A percentile compares a stretch with the other conserved stretches of the same genome.
phyloP scores from a whole-genome alignment of 108 stramenopile species.

The Chaetoceros muelleri region DNA sequence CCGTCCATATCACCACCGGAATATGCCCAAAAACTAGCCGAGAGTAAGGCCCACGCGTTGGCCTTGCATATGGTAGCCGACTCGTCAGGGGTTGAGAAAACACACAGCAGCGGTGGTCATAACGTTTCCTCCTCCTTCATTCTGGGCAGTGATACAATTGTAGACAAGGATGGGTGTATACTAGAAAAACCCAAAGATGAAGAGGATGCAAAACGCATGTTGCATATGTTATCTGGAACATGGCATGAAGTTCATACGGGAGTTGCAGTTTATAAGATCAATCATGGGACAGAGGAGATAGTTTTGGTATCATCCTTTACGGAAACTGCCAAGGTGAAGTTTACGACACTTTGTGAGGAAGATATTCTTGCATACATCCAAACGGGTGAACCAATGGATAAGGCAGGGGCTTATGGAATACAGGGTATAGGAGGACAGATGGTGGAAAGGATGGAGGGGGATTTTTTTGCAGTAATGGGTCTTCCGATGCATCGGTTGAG shows the following conservation, averaged over 20 bases:
- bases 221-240: conserved; percentile 56
- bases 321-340: conserved; percentile 73
- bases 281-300: conserved; percentile 2
- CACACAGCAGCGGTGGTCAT: conserved; percentile 2
- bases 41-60: conserved; percentile 57
- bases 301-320: conserved; percentile 48
- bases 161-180: conserved; percentile 50
- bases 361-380: conserved; percentile 76
- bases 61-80: conserved; percentile 14
- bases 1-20: conserved; percentile 25
- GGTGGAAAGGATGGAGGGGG: conserved; percentile 62
- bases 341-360: conserved; percentile 42
- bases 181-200: conserved; percentile 83
- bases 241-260: conserved; percentile 87
- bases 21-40: conserved; percentile 56
- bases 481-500: conserved; percentile 82
- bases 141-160: conserved; percentile 71
- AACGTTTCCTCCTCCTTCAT: conserved; percentile 20
- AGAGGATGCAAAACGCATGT: conserved; percentile 64
- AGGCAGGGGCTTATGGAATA: conserved; percentile 93
- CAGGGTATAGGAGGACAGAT: conserved; percentile 84
- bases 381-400: conserved; percentile 92
- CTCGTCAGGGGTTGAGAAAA: conserved; percentile 2
- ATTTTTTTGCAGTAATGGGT: conserved; percentile 91
- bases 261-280: conserved; percentile 56